Evolutionary conservation across 148 eudicot genomes (phyloP), one percentile per base, ranked within the genome.

Genomic region (Mesembryanthemum crystallinum): DNA sequence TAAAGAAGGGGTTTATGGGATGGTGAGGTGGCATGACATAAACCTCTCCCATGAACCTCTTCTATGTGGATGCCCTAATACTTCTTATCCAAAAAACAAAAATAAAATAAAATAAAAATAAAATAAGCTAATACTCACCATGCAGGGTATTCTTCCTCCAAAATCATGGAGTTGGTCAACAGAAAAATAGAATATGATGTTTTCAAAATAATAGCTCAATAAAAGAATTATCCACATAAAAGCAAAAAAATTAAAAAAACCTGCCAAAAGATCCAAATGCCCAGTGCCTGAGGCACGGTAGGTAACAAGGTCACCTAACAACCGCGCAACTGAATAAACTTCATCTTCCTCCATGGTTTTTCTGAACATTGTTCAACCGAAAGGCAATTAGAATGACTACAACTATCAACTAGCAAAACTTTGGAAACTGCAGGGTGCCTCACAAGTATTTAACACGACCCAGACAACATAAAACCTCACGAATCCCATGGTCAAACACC

Each of bases 391-490:
- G 10, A 75, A 30, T 64, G 9, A 27, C 13, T 60, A 43, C 37
- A 61, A 33, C 55, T 49, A 59, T 66, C 14, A 66, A 12, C 13
- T 57, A 66, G 6, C 4, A 20, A 54, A 39, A 28, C 33, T 62
- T 66, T 13, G 57, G 23, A 74, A 70, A 51, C 32, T 39, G 54
- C 47, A 77, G 25, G 57, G 79, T 76, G 76, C 64, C 92, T 43
- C 87, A 89, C 97, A 89, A 71, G 93, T 91, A 91, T 85, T 85
- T 89, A 72, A 77, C 80, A 54, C 91, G 97, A 64, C 97, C 96
- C 80, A 91, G 76, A 83, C 97, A 91, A 83, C 97, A 91, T 73
- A 91, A 83, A 81, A 90, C 97, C 84, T 91, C 97, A 73, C 90
- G 91, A 81, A 91, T 88, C 60, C 97, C 88, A 64, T 91, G 89